A percentile compares a stretch with the other conserved stretches of the same genome.
phyloP scores from a whole-genome alignment of 179 eudicot genomes.

The Pouteria campechiana region DNA sequence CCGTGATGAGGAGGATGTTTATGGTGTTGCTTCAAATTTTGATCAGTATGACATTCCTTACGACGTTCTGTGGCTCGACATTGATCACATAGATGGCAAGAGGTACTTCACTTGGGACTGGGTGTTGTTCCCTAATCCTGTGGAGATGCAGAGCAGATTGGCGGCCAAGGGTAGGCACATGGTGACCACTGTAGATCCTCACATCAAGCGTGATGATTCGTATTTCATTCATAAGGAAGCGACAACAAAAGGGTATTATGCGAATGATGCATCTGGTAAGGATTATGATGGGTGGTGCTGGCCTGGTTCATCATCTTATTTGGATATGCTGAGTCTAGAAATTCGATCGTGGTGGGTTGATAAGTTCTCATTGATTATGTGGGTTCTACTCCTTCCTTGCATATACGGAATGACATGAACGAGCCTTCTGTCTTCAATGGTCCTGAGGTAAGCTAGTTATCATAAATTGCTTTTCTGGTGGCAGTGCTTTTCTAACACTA shows the following conservation, averaged over 20 bases:
- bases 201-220: constrained; percentile 87
- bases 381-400: constrained; percentile 84
- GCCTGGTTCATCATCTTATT: constrained; percentile 97
- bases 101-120: constrained; percentile 94
- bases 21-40: constrained; percentile 72
- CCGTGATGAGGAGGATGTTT: constrained; percentile 95
- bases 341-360: constrained; percentile 99
- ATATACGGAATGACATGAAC: constrained; percentile 99
- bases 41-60: constrained; percentile 95
- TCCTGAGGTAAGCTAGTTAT: constrained; percentile 68
- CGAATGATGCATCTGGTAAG: constrained; percentile 82
- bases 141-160: constrained; percentile 92
- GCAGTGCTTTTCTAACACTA: no score
- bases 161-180: constrained; percentile 86
- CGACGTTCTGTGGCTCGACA: constrained; percentile 98
- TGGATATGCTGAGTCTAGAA: constrained; percentile 85
- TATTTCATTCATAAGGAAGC: constrained; percentile 89
- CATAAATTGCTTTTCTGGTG: no score
- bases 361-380: constrained; percentile 72
- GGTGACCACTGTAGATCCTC: constrained; percentile 99
- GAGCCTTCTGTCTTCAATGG: constrained; percentile 99
- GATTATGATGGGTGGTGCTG: constrained; percentile 99
- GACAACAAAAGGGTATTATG: constrained; percentile 73
- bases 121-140: constrained; percentile 74
- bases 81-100: constrained; percentile 96